These are phyloP conservation scores for Neonectria ditissima DNA, from an alignment of 2,329 filamentous ascomycete genomes.

Conservation along the genomic window DNA sequence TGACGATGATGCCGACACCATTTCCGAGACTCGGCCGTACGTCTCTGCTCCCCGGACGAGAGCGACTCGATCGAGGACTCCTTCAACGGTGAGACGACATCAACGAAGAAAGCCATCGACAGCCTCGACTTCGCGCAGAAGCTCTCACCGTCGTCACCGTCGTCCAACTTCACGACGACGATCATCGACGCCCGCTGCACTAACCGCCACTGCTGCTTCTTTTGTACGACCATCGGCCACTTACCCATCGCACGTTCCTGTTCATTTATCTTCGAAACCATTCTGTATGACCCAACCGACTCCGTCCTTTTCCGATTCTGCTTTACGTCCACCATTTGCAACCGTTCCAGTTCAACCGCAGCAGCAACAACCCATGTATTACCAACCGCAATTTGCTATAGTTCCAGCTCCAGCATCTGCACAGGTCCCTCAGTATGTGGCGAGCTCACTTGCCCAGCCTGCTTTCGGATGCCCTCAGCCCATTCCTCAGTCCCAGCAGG, in stretches of 20 bases:
- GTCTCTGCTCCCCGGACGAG: constrained; percentile 13
- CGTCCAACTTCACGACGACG: constrained; percentile 26
- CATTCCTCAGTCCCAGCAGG: not conserved
- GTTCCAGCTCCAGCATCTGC: constrained; percentile 23
- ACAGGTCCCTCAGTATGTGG: constrained; percentile 30
- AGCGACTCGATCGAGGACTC: not conserved
- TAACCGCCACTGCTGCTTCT: constrained; percentile 23
- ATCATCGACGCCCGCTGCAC: constrained; percentile 11
- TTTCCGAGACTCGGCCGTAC: constrained; percentile 18
- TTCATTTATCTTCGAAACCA: constrained; percentile 32
- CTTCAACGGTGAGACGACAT: not conserved
- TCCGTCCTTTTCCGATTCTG: constrained; percentile 32
- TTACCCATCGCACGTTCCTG: constrained; percentile 31
- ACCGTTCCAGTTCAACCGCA: constrained; percentile 23
- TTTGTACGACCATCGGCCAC: constrained; percentile 39
- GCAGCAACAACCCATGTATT: constrained; percentile 39
- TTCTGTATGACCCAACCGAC: constrained; percentile 31
- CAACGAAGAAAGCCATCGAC: not conserved
- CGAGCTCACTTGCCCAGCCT: constrained; percentile 10
- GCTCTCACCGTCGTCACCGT: not conserved
- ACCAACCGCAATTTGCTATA: constrained; percentile 37
- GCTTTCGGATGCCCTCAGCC: constrained; percentile 13
- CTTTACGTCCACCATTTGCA: constrained; percentile 28
- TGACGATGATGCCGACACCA: constrained; percentile 11
- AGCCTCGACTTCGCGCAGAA: not conserved